Conservation (phyloP, 306 rosid species). For the Lathyrus sativus region DNA sequence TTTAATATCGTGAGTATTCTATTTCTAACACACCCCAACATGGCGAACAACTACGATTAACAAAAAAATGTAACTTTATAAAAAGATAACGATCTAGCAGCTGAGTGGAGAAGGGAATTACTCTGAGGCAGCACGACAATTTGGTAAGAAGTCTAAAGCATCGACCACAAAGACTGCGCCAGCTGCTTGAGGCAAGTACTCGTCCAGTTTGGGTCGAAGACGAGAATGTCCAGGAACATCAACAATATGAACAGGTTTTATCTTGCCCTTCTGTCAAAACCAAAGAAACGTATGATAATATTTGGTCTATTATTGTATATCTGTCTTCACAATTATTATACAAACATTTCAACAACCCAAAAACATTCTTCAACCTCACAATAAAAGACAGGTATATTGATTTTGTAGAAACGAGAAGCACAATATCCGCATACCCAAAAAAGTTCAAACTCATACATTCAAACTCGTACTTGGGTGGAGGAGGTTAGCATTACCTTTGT, state of each 20-base stretch:
- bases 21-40: conserved; percentile 9
- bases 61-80: neutral
- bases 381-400: neutral
- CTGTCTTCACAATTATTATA: conserved; percentile 14
- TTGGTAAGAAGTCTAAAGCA: conserved; percentile 83
- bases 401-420: too few species aligned
- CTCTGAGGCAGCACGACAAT: conserved; percentile 88
- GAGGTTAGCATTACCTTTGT: conserved; percentile 53
- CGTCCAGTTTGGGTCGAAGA: conserved; percentile 84
- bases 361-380: conserved; percentile 6
- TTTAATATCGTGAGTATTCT: neutral
- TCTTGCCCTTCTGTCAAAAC: conserved; percentile 60
- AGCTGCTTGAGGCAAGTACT: conserved; percentile 82
- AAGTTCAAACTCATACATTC: neutral
- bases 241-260: conserved; percentile 75
- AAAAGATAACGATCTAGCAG: neutral
- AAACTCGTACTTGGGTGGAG: neutral
- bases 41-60: conserved; percentile 13
- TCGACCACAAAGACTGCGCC: conserved; percentile 85
- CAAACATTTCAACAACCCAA: conserved; percentile 7
- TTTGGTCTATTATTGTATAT: conserved; percentile 22
- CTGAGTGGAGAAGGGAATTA: conserved; percentile 40
- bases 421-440: neutral
- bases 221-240: conserved; percentile 97
- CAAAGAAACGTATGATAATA: conserved; percentile 22